phyloP scores from a whole-genome alignment of 106 monocot genomes.

The Phalaenopsis equestris region DNA sequence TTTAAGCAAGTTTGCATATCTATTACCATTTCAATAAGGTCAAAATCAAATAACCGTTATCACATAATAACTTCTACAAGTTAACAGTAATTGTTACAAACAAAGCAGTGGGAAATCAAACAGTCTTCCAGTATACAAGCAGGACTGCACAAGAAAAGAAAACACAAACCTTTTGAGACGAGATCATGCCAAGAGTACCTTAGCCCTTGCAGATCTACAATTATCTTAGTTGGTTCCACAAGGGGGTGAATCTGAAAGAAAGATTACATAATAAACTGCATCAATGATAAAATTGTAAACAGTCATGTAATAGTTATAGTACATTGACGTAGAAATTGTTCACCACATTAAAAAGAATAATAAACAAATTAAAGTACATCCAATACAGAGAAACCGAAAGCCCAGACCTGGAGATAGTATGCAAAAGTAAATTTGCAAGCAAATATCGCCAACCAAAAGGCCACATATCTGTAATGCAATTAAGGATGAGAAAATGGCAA shows the following conservation, averaged over 20 bases:
- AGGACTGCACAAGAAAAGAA: neutral
- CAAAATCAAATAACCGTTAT: neutral
- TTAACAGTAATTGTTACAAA: neutral
- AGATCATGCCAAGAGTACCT: slow-evolving; percentile 93
- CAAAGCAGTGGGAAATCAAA: neutral
- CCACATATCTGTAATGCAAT: slow-evolving; percentile 57
- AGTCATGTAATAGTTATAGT: neutral
- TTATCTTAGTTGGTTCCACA: slow-evolving; percentile 68
- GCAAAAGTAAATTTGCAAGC: slow-evolving; percentile 72
- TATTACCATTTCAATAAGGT: neutral
- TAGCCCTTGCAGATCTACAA: slow-evolving; percentile 48
- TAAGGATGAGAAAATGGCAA: neutral
- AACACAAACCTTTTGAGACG: slow-evolving; percentile 65
- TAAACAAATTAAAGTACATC: neutral
- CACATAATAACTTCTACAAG: neutral
- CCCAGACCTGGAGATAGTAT: slow-evolving; percentile 68
- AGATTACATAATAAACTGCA: neutral
- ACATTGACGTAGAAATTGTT: neutral
- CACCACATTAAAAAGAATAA: neutral
- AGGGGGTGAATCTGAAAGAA: slow-evolving; percentile 76
- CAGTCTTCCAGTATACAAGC: neutral
- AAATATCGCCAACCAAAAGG: slow-evolving; percentile 80
- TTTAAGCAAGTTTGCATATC: neutral
- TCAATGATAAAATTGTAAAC: neutral
- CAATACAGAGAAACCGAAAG: neutral